Evolutionary conservation across 192 early-diverging fungal species (phyloP), one percentile per base, ranked within the genome.

Genomic region (Coemansia sp.): DNA sequence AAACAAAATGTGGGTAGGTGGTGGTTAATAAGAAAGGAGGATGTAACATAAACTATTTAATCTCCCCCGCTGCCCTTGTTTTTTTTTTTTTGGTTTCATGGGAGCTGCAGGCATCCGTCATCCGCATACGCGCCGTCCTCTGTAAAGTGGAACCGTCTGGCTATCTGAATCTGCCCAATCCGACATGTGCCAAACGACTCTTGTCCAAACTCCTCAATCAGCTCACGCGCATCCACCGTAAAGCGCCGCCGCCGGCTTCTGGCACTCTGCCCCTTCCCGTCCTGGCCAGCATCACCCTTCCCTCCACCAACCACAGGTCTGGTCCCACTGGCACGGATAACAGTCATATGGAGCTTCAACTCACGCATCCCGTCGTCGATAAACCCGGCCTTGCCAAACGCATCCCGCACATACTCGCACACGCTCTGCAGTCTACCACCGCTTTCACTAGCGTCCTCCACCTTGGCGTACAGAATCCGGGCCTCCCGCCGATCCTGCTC

Each of bases 121-220:
- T 56, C 69, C 12, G 62, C 69, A 32, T 80, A 80, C 12, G 78
- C 78, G 13, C 78, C 78, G 52, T 11, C 62, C 10, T 59, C 69
- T 1, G 69, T 67, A 45, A 60, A 64, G 10, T 39, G 18, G 52
- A 80, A 80, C 16, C 78, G 69, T 42, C 58, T 71, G 0, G 78
- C 78, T 42, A 80, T 69, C 63, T 80, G 73, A 13, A 80, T 63
- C 60, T 72, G 78, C 18, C 69, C 78, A 16, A 80, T 16, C 10
- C 66, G 62, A 19, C 73, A 80, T 15, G 67, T 57, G 8, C 78
- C 78, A 66, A 80, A 69, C 47, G 73, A 61, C 62, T 52, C 22
- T 26, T 52, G 48, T 18, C 64, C 73, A 59, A 66, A 70, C 40
- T 63, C 70, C 13, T 63, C 63, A 41, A 80, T 40, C 62, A 80